Evolutionary conservation across 345 rosid species (phyloP).

Genomic region (Camelina laxa): DNA sequence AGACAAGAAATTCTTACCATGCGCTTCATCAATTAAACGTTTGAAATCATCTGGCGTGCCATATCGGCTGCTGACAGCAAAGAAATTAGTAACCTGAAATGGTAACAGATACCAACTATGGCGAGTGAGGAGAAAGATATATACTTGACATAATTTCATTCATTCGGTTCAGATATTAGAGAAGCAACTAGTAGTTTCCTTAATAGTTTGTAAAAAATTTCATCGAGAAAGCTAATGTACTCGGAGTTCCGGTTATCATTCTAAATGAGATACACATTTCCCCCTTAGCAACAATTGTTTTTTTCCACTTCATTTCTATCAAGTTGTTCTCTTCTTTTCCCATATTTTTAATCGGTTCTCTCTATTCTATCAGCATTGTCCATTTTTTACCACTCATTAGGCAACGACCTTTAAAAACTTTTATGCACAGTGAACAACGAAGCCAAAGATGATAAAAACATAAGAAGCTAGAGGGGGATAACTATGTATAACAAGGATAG

Average conservation of each 20-base stretch:
- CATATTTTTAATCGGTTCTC: neutral
- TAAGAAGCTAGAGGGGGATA: conserved; percentile 4
- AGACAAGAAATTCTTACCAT: conserved; percentile 56
- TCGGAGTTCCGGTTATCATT: conserved; percentile 10
- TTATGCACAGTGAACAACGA: conserved; percentile 21
- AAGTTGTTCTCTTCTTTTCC: neutral
- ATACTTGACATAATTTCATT: neutral
- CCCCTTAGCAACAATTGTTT: conserved; percentile 4
- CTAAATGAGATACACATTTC: conserved; percentile 13
- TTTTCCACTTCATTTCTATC: conserved; percentile 7
- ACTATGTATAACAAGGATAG: conserved; percentile 11
- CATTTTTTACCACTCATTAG: neutral
- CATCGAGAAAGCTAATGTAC: neutral
- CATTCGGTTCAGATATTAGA: conserved; percentile 1
- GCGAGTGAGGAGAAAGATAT: conserved; percentile 12
- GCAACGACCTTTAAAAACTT: conserved; percentile 28
- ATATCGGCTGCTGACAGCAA: conserved; percentile 89
- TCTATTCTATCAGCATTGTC: conserved; percentile 9
- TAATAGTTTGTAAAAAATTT: neutral
- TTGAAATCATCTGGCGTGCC: conserved; percentile 99
- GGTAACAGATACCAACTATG: conserved; percentile 17
- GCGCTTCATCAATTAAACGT: conserved; percentile 92
- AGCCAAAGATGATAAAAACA: conserved; percentile 16
- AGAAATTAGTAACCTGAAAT: conserved; percentile 85
- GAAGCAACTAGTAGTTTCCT: conserved; percentile 8